These are phyloP conservation scores for Aspergillus hortae DNA, from an alignment of 2,329 filamentous ascomycete genomes.

Conservation along the genomic window DNA sequence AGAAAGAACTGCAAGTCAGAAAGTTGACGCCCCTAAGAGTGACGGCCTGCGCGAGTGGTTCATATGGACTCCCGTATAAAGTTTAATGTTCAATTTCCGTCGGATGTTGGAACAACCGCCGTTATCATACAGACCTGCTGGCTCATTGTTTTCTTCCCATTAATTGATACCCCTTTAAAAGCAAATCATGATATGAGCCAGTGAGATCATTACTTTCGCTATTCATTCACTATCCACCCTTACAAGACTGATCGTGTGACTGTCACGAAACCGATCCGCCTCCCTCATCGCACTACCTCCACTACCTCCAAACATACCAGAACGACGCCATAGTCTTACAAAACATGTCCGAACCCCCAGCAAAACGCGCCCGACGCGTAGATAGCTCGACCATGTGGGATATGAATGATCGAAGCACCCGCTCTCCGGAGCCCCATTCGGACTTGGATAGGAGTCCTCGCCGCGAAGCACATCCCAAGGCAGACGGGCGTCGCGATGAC, in stretches of 20 bases:
- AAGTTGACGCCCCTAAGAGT: no score
- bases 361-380: conserved; percentile 50
- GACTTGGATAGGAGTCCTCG: conserved; percentile 35
- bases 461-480: conserved; percentile 33
- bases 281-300: no score
- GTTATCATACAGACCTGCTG: background rate
- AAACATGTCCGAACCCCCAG: conserved; percentile 52
- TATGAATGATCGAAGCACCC: conserved; percentile 30
- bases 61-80: background rate
- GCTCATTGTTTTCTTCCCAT: background rate
- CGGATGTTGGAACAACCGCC: background rate
- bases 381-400: conserved; percentile 64
- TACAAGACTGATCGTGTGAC: no score
- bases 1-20: no score
- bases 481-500: conserved; percentile 39
- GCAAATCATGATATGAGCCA: conserved; percentile 1
- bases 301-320: background rate
- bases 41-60: background rate
- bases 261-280: no score
- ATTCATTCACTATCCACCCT: background rate
- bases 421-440: conserved; percentile 24
- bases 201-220: background rate
- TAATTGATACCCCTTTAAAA: conserved; percentile 10
- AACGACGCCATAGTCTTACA: conserved; percentile 3
- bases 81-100: background rate